Base-by-base conservation (phyloP, 768 basidiomycete species). In the Tulasnella sp. region DNA sequence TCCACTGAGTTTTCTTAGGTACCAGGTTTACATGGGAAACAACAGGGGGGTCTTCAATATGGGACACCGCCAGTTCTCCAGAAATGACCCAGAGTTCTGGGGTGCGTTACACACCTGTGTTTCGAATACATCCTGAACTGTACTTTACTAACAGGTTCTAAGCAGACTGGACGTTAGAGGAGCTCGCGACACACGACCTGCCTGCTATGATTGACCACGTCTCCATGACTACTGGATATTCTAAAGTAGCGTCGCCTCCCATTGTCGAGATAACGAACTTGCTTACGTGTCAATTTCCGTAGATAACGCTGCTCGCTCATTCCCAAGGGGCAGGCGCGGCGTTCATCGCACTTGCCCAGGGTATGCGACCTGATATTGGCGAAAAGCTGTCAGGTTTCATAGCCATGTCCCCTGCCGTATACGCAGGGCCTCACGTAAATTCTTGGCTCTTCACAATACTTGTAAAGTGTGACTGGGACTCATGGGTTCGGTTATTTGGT, bases 161-260 rank as follows among this genome's bases (percentile, higher is more conserved):
- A n/a, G n/a, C n/a, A 74, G 75, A 78, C 61, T 78, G 75, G 75
- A 77, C 76, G 15, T 76, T 77, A 59, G 65, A 75, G 7, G 76
- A 77, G 59, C 65, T 76, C 29, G 75, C 76, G 4, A 70, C 75
- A 67, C 76, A 76, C 65, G 76, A 78, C 64, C 63, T 78, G 12
- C 76, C 76, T 0, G 76, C 76, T 0, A 53, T 78, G 44, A 73
- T 78, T 2, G 73, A 76, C 30, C 73, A 76, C 65, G 75, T 76
- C 5, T 70, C 74, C 31, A 51, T 66, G 12, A 69, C 73, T 38
- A 74, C 75, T 0, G 75, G 74, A 4, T 74, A 75, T 63, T 71
- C 73, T 51, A 75, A 77, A 69, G 68, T 70, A 9, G 19, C 21
- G 7, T 31, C 12, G 2, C 1, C 24, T n/a, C 34, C 4, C 29